Conservation (phyloP, 805 yeast species). For the Candida maris region DNA sequence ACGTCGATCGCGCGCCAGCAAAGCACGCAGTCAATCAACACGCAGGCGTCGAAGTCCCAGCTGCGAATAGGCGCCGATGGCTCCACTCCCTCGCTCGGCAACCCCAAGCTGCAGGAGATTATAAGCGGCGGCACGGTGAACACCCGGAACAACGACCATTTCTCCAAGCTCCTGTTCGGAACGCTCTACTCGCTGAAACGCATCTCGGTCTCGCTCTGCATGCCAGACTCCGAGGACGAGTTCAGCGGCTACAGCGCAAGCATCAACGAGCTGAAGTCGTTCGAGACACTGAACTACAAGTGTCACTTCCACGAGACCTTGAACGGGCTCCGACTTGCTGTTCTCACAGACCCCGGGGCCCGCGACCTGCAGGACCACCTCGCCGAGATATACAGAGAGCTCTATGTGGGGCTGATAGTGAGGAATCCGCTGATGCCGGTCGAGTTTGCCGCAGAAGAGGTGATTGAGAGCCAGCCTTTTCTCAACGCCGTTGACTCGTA, state of each 20-base stretch:
- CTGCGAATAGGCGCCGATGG: no score
- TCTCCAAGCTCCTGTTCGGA: slow-evolving; percentile 82
- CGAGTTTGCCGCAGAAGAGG: slow-evolving; percentile 50
- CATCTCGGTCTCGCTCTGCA: slow-evolving; percentile 44
- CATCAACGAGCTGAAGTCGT: slow-evolving; percentile 33
- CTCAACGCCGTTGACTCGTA: slow-evolving; percentile 52
- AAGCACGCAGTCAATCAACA: neutral
- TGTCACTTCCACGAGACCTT: slow-evolving; percentile 80
- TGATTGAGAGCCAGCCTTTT: slow-evolving; percentile 55
- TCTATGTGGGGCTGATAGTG: slow-evolving; percentile 59
- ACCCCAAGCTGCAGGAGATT: slow-evolving; percentile 10
- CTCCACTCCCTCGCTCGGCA: slow-evolving; percentile 5
- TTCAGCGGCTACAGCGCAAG: slow-evolving; percentile 26
- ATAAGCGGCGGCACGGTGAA: slow-evolving; percentile 39
- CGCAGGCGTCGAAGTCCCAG: neutral
- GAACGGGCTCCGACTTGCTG: slow-evolving; percentile 70
- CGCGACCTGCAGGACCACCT: slow-evolving; percentile 55
- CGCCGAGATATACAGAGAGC: slow-evolving; percentile 54
- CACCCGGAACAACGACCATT: slow-evolving; percentile 58
- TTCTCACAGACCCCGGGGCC: slow-evolving; percentile 62
- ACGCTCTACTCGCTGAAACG: slow-evolving; percentile 75
- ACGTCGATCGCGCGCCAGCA: no score
- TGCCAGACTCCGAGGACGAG: slow-evolving; percentile 8
- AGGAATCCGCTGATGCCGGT: slow-evolving; percentile 58
- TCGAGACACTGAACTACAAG: slow-evolving; percentile 71